Conservation (phyloP, 192 early-diverging fungal genomes). For the Coemansia sp. region DNA sequence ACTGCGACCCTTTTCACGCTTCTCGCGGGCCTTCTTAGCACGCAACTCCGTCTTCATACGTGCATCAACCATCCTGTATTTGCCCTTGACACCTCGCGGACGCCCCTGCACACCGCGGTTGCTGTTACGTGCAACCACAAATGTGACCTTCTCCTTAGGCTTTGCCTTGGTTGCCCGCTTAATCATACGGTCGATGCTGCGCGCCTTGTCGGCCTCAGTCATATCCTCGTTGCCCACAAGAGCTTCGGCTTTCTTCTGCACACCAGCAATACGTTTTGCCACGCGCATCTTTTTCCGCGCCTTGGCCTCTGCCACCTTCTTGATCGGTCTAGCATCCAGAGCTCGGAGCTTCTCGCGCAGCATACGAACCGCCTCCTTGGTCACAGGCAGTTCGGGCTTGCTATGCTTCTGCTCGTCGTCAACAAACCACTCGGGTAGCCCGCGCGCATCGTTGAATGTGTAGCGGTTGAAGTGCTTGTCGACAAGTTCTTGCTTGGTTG, state of each 20-base stretch:
- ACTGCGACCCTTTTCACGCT: slow-evolving; percentile 26
- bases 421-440: slow-evolving; percentile 87
- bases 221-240: slow-evolving; percentile 85
- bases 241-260: slow-evolving; percentile 84
- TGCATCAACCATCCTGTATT: slow-evolving; percentile 96
- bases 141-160: slow-evolving; percentile 71
- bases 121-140: slow-evolving; percentile 87
- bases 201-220: slow-evolving; percentile 85
- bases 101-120: slow-evolving; percentile 86
- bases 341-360: slow-evolving; percentile 80
- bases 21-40: slow-evolving; percentile 65
- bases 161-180: slow-evolving; percentile 76
- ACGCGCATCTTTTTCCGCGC: slow-evolving; percentile 90
- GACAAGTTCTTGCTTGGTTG: slow-evolving; percentile 77
- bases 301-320: slow-evolving; percentile 98
- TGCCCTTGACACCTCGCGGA: slow-evolving; percentile 96
- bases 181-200: slow-evolving; percentile 77
- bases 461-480: slow-evolving; percentile 91
- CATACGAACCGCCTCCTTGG: slow-evolving; percentile 91
- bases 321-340: slow-evolving; percentile 96
- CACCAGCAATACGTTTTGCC: slow-evolving; percentile 70
- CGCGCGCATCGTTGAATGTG: slow-evolving; percentile 82
- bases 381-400: slow-evolving; percentile 86
- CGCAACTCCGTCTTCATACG: slow-evolving; percentile 96
- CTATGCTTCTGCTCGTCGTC: slow-evolving; percentile 91